Evolutionary conservation across 306 rosid genomes (phyloP).

Genomic region (Vicia sativa): DNA sequence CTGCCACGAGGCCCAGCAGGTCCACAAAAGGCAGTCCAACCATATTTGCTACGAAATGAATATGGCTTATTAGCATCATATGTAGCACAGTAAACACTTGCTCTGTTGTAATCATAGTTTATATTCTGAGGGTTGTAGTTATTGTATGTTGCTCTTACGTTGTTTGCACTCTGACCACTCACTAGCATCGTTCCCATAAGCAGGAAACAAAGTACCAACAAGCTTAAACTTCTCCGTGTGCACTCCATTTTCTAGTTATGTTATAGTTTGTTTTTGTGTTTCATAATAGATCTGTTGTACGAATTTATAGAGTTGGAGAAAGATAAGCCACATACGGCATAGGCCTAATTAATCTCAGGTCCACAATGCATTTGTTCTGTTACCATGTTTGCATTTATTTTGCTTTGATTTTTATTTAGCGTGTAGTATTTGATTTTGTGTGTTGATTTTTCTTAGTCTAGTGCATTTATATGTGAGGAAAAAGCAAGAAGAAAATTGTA

Average conservation of each 20-base stretch:
- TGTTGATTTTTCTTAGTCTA: too few species aligned
- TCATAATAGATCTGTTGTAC: neutral
- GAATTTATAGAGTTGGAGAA: conserved; percentile 13
- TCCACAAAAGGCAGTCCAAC: conserved; percentile 12
- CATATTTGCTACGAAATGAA: neutral
- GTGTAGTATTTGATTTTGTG: too few species aligned
- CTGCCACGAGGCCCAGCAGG: neutral
- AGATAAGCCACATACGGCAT: neutral
- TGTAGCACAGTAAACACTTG: neutral
- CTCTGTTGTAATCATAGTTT: conserved; percentile 46
- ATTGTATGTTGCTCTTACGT: conserved; percentile 64
- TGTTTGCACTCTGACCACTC: conserved; percentile 39
- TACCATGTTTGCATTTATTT: neutral
- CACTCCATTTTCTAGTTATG: conserved; percentile 12
- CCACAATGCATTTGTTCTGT: too few species aligned
- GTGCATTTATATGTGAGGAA: too few species aligned
- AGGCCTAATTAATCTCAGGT: neutral
- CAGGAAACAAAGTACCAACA: conserved; percentile 20
- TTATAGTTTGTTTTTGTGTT: neutral
- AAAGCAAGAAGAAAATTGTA: too few species aligned
- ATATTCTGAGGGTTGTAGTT: conserved; percentile 57
- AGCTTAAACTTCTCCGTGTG: conserved; percentile 1
- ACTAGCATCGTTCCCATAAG: neutral
- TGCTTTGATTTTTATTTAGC: neutral
- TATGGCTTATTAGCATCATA: neutral